phyloP scores from a whole-genome alignment of 495 filamentous ascomycete genomes.

The Parathielavia appendiculata region DNA sequence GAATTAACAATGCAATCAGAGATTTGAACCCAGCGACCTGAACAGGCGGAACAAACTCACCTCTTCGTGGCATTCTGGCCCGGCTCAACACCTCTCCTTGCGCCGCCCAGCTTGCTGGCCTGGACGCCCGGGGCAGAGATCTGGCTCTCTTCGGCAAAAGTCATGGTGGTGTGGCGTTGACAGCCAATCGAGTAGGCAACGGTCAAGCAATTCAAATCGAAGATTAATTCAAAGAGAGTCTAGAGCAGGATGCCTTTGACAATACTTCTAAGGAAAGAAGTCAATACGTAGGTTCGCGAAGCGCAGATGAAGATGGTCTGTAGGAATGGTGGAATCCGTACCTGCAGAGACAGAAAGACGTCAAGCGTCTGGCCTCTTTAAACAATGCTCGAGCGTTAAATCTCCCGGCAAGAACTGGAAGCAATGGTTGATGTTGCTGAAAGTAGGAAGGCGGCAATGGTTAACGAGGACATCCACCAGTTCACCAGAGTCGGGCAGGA shows the following conservation, averaged over 20 bases:
- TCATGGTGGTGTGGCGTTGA: constrained; percentile 41
- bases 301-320: not conserved
- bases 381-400: not conserved
- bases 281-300: constrained; percentile 23
- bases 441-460: constrained; percentile 9
- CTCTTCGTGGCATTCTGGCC: constrained; percentile 76
- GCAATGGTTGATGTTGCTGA: constrained; percentile 3
- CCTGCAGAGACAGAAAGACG: constrained; percentile 20
- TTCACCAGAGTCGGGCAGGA: constrained; percentile 10
- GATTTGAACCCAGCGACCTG: not conserved
- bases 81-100: constrained; percentile 50
- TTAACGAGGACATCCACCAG: not conserved
- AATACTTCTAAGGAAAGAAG: constrained; percentile 13
- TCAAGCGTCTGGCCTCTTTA: constrained; percentile 1
- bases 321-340: constrained; percentile 11
- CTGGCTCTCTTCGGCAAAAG: constrained; percentile 69
- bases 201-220: constrained; percentile 9
- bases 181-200: not conserved
- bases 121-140: constrained; percentile 59
- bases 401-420: constrained; percentile 11
- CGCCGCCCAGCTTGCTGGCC: constrained; percentile 54
- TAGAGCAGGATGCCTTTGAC: constrained; percentile 14
- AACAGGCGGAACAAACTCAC: constrained; percentile 38
- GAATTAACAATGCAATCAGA: constrained; percentile 9
- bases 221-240: constrained; percentile 11